Evolutionary conservation across 345 rosid species (phyloP).

Genomic region (Melaleuca alternifolia): DNA sequence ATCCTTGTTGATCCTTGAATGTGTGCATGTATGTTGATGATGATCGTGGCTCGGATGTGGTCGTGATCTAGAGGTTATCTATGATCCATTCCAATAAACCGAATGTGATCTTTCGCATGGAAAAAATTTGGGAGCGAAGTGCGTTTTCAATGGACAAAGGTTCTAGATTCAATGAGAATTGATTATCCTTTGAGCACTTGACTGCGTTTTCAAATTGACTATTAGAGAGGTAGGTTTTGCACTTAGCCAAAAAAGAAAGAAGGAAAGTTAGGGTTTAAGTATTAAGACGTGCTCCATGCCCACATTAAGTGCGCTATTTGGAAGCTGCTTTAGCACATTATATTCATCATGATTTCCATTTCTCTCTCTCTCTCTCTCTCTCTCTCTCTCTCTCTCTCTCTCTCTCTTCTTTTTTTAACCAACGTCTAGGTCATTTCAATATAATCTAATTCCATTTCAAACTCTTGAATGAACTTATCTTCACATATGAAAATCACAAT

Average conservation of each 20-base stretch:
- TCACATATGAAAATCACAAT: not conserved
- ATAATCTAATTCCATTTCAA: not conserved
- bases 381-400: too few relatives aligned
- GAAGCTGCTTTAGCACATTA: not conserved
- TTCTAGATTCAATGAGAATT: not conserved
- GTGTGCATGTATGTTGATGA: not conserved
- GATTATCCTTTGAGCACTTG: too few relatives aligned
- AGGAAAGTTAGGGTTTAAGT: not conserved
- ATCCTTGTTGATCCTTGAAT: not conserved
- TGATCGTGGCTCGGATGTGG: not conserved
- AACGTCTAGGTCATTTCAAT: not conserved
- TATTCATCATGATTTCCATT: not conserved
- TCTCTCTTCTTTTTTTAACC: not conserved
- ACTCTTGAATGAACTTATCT: rapidly evolving
- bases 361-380: rapidly evolving
- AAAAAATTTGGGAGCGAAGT: not conserved
- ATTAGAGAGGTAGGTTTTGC: too few relatives aligned
- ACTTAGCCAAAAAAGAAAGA: not conserved
- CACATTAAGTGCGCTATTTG: not conserved
- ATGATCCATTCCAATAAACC: not conserved
- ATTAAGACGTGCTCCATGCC: not conserved
- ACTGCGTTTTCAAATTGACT: too few relatives aligned
- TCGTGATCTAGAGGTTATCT: not conserved
- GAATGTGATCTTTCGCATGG: not conserved
- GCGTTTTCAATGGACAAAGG: not conserved